Evolutionary conservation across 2,329 filamentous ascomycete genomes (phyloP).

Genomic region (Gnomoniopsis sp.): DNA sequence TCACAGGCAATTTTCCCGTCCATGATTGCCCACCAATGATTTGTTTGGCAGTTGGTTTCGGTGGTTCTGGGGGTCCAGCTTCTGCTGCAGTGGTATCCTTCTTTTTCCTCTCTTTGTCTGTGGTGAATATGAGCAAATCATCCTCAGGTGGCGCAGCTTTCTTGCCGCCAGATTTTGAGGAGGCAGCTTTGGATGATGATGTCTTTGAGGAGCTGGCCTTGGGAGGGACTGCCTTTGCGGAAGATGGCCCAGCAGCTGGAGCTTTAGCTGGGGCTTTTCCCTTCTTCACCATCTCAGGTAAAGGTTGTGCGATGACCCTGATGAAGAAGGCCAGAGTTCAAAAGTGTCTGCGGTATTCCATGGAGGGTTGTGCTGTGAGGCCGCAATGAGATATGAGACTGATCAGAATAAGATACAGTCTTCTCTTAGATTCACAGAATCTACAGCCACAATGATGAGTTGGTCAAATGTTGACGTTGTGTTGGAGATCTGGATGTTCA

Average conservation of each 20-base stretch:
- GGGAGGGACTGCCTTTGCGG: background rate
- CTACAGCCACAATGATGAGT: too few relatives aligned
- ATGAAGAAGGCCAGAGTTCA: too few relatives aligned
- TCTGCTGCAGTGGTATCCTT: constrained; percentile 26
- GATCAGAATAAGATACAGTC: too few relatives aligned
- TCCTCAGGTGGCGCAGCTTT: constrained; percentile 36
- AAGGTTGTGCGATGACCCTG: too few relatives aligned
- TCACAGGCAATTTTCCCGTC: constrained; percentile 95
- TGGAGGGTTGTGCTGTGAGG: too few relatives aligned
- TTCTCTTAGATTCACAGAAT: too few relatives aligned
- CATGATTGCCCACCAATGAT: constrained; percentile 92
- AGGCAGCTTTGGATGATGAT: constrained; percentile 30
- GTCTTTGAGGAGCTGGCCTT: constrained; percentile 2
- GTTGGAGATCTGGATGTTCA: too few relatives aligned
- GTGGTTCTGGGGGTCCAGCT: constrained; percentile 38
- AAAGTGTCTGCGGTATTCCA: too few relatives aligned
- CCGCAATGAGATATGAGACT: too few relatives aligned
- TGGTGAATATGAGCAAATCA: constrained; percentile 55
- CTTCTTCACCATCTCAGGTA: constrained; percentile 48
- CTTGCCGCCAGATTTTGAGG: constrained; percentile 23
- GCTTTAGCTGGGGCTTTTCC: constrained; percentile 53
- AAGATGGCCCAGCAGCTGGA: constrained; percentile 32
- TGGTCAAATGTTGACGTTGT: too few relatives aligned
- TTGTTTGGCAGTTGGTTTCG: constrained; percentile 67
- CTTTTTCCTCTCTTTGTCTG: constrained; percentile 50